Conservation (phyloP, 371 early-diverging fungal genomes). For the Apophysomyces ossiformis region DNA sequence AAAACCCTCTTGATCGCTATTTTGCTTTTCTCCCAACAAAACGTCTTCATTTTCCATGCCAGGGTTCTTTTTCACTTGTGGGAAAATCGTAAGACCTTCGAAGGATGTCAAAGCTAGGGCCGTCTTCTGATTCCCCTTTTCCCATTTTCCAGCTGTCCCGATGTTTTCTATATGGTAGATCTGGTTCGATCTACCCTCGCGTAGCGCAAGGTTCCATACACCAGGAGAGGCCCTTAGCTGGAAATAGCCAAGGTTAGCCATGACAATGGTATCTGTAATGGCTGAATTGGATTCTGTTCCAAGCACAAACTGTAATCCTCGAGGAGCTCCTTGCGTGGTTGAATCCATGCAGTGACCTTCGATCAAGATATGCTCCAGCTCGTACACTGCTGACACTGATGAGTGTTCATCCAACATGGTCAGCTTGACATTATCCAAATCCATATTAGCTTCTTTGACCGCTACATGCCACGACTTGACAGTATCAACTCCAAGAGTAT, state of each 20-base stretch:
- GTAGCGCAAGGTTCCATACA: constrained; percentile 77
- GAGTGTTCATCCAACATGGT: constrained; percentile 42
- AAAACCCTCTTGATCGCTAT: constrained; percentile 32
- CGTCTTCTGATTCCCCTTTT: constrained; percentile 38
- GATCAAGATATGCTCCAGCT: constrained; percentile 81
- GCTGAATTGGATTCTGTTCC: constrained; percentile 61
- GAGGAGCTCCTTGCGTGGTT: constrained; percentile 70
- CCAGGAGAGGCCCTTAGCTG: constrained; percentile 94
- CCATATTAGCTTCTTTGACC: constrained; percentile 79
- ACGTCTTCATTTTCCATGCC: constrained; percentile 84
- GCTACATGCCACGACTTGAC: constrained; percentile 89
- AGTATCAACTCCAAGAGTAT: constrained; percentile 87
- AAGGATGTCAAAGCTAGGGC: constrained; percentile 72
- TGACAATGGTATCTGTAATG: constrained; percentile 89
- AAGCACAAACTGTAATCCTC: constrained; percentile 88
- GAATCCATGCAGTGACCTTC: constrained; percentile 89
- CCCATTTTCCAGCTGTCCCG: constrained; percentile 58
- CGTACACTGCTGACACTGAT: constrained; percentile 77
- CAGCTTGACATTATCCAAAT: constrained; percentile 90
- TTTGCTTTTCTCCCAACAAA: constrained; percentile 40
- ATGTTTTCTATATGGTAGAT: constrained; percentile 76
- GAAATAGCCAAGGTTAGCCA: constrained; percentile 96
- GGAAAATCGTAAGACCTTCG: constrained; percentile 82
- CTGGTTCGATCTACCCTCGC: constrained; percentile 83
- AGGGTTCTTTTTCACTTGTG: constrained; percentile 74